These are phyloP conservation scores for Amanita fuliginea DNA, from an alignment of 768 basidiomycete species.

Conservation along the genomic window DNA sequence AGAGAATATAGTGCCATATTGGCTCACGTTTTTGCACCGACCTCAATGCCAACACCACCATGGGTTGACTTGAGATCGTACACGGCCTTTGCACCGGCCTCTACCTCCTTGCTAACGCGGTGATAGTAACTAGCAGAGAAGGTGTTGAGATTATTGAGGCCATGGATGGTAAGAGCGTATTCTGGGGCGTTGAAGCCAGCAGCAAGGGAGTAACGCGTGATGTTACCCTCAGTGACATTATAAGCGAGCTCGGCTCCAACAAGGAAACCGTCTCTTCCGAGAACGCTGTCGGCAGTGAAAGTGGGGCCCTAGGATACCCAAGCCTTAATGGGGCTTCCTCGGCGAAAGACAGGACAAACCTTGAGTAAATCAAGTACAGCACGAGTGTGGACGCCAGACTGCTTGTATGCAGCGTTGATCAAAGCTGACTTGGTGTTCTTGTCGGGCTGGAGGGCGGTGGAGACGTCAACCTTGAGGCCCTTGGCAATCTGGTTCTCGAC, in stretches of 20 bases:
- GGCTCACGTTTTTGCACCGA: constrained; percentile 88
- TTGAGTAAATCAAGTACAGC: constrained; percentile 90
- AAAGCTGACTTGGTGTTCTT: constrained; percentile 81
- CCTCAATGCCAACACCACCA: constrained; percentile 81
- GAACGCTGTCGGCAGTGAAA: constrained; percentile 90
- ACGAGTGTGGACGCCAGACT: constrained; percentile 89
- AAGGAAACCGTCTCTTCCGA: constrained; percentile 96
- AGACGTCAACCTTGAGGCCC: constrained; percentile 92
- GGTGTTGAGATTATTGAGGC: constrained; percentile 86
- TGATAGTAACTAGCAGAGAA: constrained; percentile 98
- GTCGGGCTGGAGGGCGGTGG: constrained; percentile 74
- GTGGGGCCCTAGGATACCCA: constrained; percentile 67
- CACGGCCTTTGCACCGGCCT: constrained; percentile 93
- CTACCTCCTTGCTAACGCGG: constrained; percentile 82
- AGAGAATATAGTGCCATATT: neutral
- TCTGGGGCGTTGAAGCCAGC: constrained; percentile 94
- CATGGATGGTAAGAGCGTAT: constrained; percentile 90
- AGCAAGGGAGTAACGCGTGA: constrained; percentile 87
- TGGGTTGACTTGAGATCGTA: constrained; percentile 91
- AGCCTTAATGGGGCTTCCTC: neutral
- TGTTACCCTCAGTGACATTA: constrained; percentile 88
- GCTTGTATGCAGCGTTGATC: constrained; percentile 85
- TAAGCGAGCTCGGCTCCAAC: constrained; percentile 93
- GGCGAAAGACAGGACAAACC: constrained; percentile 33
- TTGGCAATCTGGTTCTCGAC: constrained; percentile 95